Evolutionary conservation across 768 basidiomycete species (phyloP).

Genomic region (Hygrophoropsis aurantiaca): DNA sequence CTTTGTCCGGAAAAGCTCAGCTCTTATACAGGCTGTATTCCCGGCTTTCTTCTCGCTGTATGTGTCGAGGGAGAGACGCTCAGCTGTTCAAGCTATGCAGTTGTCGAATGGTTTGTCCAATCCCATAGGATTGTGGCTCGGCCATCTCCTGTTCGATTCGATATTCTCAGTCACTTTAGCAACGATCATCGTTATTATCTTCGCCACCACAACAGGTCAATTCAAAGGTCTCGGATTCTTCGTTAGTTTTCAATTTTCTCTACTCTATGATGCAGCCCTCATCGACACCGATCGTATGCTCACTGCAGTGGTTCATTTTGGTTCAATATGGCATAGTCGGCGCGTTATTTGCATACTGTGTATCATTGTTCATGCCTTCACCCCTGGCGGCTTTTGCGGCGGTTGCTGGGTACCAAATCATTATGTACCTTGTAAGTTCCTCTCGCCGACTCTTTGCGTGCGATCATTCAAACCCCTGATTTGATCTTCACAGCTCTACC

Average conservation of each 20-base stretch:
- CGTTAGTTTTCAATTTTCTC: conserved; percentile 43
- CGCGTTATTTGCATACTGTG: conserved; percentile 62
- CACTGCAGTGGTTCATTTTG: conserved; percentile 58
- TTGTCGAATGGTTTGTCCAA: conserved; percentile 66
- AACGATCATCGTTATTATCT: conserved; percentile 60
- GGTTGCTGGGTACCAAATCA: conserved; percentile 63
- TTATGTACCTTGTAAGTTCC: conserved; percentile 61
- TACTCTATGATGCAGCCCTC: too few species aligned
- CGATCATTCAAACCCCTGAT: background rate
- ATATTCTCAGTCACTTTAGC: conserved; percentile 53
- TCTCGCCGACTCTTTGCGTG: background rate
- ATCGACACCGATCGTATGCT: too few species aligned
- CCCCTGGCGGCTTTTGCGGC: conserved; percentile 67
- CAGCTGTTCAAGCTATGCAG: conserved; percentile 68
- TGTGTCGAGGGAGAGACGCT: conserved; percentile 60
- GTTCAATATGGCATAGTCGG: conserved; percentile 64
- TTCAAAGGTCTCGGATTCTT: conserved; percentile 62
- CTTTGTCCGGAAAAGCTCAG: too few species aligned
- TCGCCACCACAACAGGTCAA: conserved; percentile 51
- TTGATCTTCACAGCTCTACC: conserved; percentile 45
- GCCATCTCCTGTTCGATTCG: conserved; percentile 67
- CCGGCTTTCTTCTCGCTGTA: conserved; percentile 75
- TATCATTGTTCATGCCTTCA: conserved; percentile 52
- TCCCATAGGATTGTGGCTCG: conserved; percentile 66
- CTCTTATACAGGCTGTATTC: conserved; percentile 49